Percentiles rank a stretch among this genome's conserved stretches.
These are phyloP conservation scores for Exophiala alcalophila DNA, from an alignment of 2,329 filamentous ascomycete genomes.

Conservation along the genomic window DNA sequence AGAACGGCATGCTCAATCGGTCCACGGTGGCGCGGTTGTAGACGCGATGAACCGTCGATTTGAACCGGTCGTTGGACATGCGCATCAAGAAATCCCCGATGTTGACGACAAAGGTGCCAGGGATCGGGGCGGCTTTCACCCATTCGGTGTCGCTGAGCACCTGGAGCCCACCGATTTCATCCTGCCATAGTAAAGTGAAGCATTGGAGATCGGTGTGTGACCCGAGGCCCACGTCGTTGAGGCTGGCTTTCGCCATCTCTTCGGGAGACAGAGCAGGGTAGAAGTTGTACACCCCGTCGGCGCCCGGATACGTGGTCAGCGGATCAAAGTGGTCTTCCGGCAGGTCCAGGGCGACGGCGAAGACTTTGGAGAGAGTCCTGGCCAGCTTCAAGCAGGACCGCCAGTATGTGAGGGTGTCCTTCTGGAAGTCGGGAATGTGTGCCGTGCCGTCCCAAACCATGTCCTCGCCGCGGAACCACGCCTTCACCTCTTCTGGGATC, in stretches of 20 bases:
- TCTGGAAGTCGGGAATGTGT: conserved; percentile 49
- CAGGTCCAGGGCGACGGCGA: conserved; percentile 55
- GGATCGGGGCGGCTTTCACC: conserved; percentile 41
- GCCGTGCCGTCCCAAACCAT: conserved; percentile 54
- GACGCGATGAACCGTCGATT: conserved; percentile 56
- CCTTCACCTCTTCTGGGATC: conserved; percentile 45
- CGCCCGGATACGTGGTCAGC: conserved; percentile 52
- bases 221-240: conserved; percentile 44
- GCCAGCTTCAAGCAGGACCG: conserved; percentile 50
- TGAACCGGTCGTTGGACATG: conserved; percentile 49
- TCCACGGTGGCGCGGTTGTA: conserved; percentile 40
- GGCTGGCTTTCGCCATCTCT: conserved; percentile 25
- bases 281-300: conserved; percentile 46
- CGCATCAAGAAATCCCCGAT: conserved; percentile 51
- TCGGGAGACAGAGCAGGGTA: conserved; percentile 42
- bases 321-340: conserved; percentile 56
- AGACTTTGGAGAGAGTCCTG: conserved; percentile 50
- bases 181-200: conserved; percentile 56
- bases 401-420: conserved; percentile 50
- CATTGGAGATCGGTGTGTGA: conserved; percentile 54
- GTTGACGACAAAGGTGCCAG: conserved; percentile 49
- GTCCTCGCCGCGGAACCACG: conserved; percentile 48
- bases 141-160: conserved; percentile 47
- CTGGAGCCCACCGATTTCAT: conserved; percentile 51
- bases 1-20: conserved; percentile 54